Conservation (phyloP, 768 basidiomycete species). For the Tubosaeta sp. region DNA sequence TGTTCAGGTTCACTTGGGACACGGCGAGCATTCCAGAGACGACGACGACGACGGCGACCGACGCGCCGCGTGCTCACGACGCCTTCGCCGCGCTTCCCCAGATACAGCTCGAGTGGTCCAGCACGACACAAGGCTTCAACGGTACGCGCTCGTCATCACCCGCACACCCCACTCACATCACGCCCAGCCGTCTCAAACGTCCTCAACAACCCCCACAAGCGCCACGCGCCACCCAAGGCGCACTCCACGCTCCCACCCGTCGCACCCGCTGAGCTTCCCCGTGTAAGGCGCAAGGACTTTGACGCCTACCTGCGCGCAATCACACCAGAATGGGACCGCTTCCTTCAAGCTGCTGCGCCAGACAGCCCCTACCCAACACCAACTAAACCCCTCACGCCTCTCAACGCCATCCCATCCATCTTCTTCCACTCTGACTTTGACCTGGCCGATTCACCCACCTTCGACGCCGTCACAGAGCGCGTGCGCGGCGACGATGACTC, state of each 20-base stretch:
- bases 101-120: conserved; percentile 63
- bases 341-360: conserved; percentile 44
- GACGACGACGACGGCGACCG: conserved; percentile 47
- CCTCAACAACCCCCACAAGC: conserved; percentile 84
- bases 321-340: conserved; percentile 71
- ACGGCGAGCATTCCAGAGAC: conserved; percentile 75
- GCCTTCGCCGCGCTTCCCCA: conserved; percentile 44
- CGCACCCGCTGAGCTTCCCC: conserved; percentile 70
- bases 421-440: conserved; percentile 81
- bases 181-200: conserved; percentile 85
- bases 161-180: conserved; percentile 1
- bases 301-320: conserved; percentile 75
- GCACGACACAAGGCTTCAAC: conserved; percentile 82
- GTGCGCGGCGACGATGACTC: conserved; percentile 34
- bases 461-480: conserved; percentile 70
- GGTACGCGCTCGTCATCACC: conserved; percentile 44
- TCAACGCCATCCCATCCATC: conserved; percentile 71
- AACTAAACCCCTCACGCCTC: conserved; percentile 54
- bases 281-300: conserved; percentile 79
- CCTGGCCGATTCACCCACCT: conserved; percentile 74
- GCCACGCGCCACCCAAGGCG: conserved; percentile 81
- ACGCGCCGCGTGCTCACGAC: conserved; percentile 46
- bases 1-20: conserved; percentile 76
- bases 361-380: conserved; percentile 32
- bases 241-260: conserved; percentile 75